These are phyloP conservation scores for Aleurites moluccanus DNA, from an alignment of 441 rosid genomes.

Conservation along the genomic window DNA sequence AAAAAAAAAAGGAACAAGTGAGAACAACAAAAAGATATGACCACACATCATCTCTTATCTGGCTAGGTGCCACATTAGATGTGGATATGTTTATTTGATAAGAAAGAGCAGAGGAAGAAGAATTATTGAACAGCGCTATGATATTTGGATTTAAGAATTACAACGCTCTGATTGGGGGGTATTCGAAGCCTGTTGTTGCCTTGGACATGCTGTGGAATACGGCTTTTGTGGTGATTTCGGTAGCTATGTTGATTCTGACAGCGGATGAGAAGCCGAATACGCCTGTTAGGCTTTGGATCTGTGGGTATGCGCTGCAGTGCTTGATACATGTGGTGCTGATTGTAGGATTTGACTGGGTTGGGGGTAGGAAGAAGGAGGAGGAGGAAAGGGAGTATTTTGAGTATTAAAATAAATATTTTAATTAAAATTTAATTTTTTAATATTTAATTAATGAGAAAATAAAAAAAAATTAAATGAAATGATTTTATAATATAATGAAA, in stretches of 20 bases:
- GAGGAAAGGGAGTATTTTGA: too few relatives aligned
- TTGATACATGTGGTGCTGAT: slow-evolving; percentile 73
- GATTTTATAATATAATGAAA: too few relatives aligned
- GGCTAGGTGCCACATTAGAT: slow-evolving; percentile 19
- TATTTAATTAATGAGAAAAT: too few relatives aligned
- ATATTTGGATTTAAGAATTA: too few relatives aligned
- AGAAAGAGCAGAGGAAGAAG: slow-evolving; percentile 22
- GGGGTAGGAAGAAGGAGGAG: too few relatives aligned
- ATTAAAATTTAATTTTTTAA: too few relatives aligned
- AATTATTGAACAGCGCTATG: too few relatives aligned
- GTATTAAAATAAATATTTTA: too few relatives aligned
- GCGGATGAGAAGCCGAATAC: slow-evolving; percentile 61
- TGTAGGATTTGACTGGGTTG: too few relatives aligned
- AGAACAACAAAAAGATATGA: slow-evolving; percentile 34
- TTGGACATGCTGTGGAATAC: slow-evolving; percentile 82
- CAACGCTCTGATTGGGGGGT: slow-evolving; percentile 90
- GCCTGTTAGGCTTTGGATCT: slow-evolving; percentile 72
- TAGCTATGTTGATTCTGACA: slow-evolving; percentile 55
- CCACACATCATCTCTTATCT: slow-evolving; percentile 43
- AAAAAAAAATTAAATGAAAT: too few relatives aligned
- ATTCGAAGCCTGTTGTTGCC: slow-evolving; percentile 85
- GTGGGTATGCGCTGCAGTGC: slow-evolving; percentile 78
- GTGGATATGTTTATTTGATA: slow-evolving; percentile 32
- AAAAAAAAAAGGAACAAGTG: slow-evolving; percentile 46
- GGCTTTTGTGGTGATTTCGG: slow-evolving; percentile 64